Evolutionary conservation across 306 rosid genomes (phyloP).

Genomic region (Prunus armeniaca): DNA sequence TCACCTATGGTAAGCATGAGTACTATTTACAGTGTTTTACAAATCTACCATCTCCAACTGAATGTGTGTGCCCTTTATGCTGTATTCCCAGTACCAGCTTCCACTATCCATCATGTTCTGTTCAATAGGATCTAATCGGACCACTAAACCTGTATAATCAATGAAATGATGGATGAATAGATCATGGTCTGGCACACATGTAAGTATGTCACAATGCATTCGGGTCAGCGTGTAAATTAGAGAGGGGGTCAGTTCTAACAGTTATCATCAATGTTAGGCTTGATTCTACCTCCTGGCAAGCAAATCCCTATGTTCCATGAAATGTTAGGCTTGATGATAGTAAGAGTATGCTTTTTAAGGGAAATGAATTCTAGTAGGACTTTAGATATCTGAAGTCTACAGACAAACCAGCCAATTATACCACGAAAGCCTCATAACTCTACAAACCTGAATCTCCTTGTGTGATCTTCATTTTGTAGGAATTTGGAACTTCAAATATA

Average conservation of each 20-base stretch:
- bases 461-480: constrained; percentile 62
- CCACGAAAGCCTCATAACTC: constrained; percentile 4
- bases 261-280: neutral
- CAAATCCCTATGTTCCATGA: neutral
- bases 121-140: constrained; percentile 54
- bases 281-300: neutral
- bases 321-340: neutral
- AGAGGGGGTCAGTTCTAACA: neutral
- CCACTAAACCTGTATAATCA: constrained; percentile 46
- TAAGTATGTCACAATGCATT: neutral
- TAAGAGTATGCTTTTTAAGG: neutral
- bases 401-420: neutral
- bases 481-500: constrained; percentile 83
- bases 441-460: constrained; percentile 60
- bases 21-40: constrained; percentile 24
- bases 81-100: constrained; percentile 91
- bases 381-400: neutral
- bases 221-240: neutral
- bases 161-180: constrained; percentile 1
- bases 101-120: constrained; percentile 60
- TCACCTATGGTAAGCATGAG: constrained; percentile 49
- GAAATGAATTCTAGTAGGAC: neutral
- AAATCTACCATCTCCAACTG: constrained; percentile 57
- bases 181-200: neutral
- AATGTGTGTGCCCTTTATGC: constrained; percentile 58